A percentile compares a stretch with the other conserved stretches of the same genome.
These are phyloP conservation scores for Syncephalastrum contaminatum DNA, from an alignment of 371 early-diverging fungal species.

Conservation along the genomic window DNA sequence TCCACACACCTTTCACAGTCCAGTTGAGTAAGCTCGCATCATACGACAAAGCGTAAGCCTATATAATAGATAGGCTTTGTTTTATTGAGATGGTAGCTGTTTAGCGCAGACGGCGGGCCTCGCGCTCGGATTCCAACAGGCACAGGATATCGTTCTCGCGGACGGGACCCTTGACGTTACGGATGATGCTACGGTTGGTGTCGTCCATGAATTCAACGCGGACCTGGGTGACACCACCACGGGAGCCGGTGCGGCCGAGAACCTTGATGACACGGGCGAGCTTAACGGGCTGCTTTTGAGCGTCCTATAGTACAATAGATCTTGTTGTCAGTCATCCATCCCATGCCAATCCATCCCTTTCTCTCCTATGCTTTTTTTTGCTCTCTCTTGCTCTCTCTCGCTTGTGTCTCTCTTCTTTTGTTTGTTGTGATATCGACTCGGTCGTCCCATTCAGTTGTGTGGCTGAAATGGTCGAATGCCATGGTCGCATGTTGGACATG, in stretches of 20 bases:
- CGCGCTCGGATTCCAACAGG: conserved; percentile 98
- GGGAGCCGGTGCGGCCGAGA: conserved; percentile 98
- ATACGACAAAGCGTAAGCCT: too few species aligned
- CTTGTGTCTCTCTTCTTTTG: neutral
- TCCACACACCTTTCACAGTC: too few species aligned
- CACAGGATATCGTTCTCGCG: conserved; percentile 95
- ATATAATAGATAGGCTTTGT: too few species aligned
- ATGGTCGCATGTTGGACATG: too few species aligned
- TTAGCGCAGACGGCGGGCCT: conserved; percentile 98
- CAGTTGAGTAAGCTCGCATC: too few species aligned
- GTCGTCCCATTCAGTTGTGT: too few species aligned
- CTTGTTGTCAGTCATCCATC: too few species aligned
- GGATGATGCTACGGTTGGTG: conserved; percentile 93
- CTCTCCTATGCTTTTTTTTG: neutral
- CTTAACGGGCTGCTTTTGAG: conserved; percentile 81
- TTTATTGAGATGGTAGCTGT: conserved; percentile 10
- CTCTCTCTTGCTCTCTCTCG: neutral
- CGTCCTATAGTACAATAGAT: conserved; percentile 42
- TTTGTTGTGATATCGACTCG: neutral
- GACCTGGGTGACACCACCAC: conserved; percentile 99
- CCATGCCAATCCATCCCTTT: too few species aligned
- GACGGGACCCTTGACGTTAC: conserved; percentile 99
- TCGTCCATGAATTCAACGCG: conserved; percentile 98
- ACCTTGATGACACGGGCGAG: conserved; percentile 95
- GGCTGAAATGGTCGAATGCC: too few species aligned